Evolutionary conservation across 352 stramenopile genomes (phyloP).

Genomic region (Phytopythium ostracodes): DNA sequence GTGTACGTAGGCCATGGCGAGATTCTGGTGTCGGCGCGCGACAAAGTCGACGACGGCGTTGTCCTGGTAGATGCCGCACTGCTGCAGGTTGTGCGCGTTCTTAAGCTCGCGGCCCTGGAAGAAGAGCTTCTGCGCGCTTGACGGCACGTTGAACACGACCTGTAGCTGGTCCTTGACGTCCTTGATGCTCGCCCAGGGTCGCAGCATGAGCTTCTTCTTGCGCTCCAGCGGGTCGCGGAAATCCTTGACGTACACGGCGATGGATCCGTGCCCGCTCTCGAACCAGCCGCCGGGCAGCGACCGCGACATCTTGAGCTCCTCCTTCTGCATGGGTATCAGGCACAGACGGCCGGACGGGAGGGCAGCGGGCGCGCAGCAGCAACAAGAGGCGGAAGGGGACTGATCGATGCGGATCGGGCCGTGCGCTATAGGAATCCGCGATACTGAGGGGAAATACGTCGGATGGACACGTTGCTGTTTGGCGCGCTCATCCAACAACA

Average conservation of each 20-base stretch:
- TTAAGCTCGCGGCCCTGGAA: conserved; percentile 81
- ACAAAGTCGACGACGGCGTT: conserved; percentile 79
- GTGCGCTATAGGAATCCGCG: neutral
- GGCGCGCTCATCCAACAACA: neutral
- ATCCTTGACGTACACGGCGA: conserved; percentile 71
- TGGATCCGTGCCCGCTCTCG: conserved; percentile 67
- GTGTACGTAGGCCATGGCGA: conserved; percentile 38
- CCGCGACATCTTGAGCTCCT: conserved; percentile 55
- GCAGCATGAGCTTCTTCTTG: conserved; percentile 80
- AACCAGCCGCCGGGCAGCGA: conserved; percentile 74
- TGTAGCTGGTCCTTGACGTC: conserved; percentile 86
- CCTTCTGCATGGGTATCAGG: conserved; percentile 20
- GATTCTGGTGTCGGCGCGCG: conserved; percentile 50
- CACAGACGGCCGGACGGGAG: neutral
- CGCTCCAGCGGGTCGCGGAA: conserved; percentile 76
- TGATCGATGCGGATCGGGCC: neutral
- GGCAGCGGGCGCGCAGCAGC: neutral
- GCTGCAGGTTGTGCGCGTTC: conserved; percentile 77
- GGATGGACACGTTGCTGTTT: neutral
- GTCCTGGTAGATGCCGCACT: conserved; percentile 83
- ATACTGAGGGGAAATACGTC: neutral
- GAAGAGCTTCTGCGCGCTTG: conserved; percentile 77
- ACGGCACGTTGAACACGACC: conserved; percentile 77
- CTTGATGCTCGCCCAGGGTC: conserved; percentile 77
- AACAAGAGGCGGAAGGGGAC: neutral